Base-by-base conservation (phyloP, 2,329 filamentous ascomycete genomes). In the Exophiala sp. region DNA sequence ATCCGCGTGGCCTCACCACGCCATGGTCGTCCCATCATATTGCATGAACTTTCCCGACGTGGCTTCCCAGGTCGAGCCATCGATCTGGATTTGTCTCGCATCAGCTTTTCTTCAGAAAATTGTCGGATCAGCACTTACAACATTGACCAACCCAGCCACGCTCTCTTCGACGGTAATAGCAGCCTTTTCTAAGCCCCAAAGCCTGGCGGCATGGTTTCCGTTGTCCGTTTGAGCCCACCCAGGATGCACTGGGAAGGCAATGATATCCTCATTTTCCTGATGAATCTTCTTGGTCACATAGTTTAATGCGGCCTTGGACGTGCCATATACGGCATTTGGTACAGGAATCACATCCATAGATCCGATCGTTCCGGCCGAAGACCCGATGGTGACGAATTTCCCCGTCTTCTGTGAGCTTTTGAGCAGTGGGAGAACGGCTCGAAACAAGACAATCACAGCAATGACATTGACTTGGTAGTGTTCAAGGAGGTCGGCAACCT, bases 391-490 rank as follows among this genome's bases (percentile, higher is more conserved):
- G 43, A 58, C 39, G 48, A 58, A 58, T 47, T 49, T 55, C n/a
- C 35, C 18, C 9, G 41, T 16, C 5, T 41, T 43, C 5, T 57
- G 18, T 0, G 70, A 57, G 47, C 65, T 65, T 29, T 65, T 54
- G 41, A 81, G 60, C 2, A 81, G 62, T 1, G 69, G 66, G 8
- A 67, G 65, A 4, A 68, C 68, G 1, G 75, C 76, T 59, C 78
- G 75, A 64, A 75, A 79, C 1, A 80, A 67, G 2, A 62, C 44
- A 0, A 79, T 54, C 2, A 72, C 63, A 2, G 73, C 74, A 18
- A 72, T 61, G 5, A 55, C 59, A 52, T 74, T 73, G 33, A 69
- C 62, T 5, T 65, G 57, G 34, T 69, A 57, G 49, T 72, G 66
- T 11, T 64, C 54, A 12, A 51, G 39, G 0, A 75, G 29, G 20